Base-by-base conservation (phyloP, 164 flowering plant species). In the Liquidambar formosana region DNA sequence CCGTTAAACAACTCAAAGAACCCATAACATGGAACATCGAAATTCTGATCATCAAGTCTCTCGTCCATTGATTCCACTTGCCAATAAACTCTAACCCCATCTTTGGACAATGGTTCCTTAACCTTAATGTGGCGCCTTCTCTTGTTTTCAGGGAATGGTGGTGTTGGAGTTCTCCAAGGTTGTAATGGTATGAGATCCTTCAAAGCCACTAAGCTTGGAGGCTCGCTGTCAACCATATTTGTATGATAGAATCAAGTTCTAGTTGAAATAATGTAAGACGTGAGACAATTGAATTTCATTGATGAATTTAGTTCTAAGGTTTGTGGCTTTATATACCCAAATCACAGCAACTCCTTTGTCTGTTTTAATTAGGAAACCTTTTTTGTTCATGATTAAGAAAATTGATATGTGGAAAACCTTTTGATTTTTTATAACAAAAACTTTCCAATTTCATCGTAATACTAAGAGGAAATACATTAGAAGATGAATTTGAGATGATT, bases 1-100 rank as follows among this genome's bases (percentile, higher is more conserved):
- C 28, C 28, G 43, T 58, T 13, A 44, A 58, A 13, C 27, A 14
- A 13, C 11, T 58, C 44, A 33, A 58, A 58, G 22, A 58, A 14
- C 10, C 43, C 43, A 25, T 25, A 19, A n/a, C 4, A 0, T 23
- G 18, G 60, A 10, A 2, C 33, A 27, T 58, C 9, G 16, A 8
- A 58, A 58, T 14, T 8, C 8, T 15, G 6, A 9, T 27, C 62
- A 16, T 14, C 43, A 8, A 1, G 2, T 8, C 14, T 10, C 8
- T 27, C 43, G 6, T 62, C 28, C 21, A 9, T 44, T n/a, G 49
- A 8, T 41, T 9, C 49, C 0, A n/a, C 9, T 11, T 3, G 19
- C 49, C 28, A 62, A 45, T 62, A 62, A 43, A 62, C 27, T 44
- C 26, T 43, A n/a, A 43, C 51, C 5, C 49, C 49, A 27, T 62